Evolutionary conservation across 2,329 filamentous ascomycete species (phyloP).

Genomic region (Talaromyces sp.): DNA sequence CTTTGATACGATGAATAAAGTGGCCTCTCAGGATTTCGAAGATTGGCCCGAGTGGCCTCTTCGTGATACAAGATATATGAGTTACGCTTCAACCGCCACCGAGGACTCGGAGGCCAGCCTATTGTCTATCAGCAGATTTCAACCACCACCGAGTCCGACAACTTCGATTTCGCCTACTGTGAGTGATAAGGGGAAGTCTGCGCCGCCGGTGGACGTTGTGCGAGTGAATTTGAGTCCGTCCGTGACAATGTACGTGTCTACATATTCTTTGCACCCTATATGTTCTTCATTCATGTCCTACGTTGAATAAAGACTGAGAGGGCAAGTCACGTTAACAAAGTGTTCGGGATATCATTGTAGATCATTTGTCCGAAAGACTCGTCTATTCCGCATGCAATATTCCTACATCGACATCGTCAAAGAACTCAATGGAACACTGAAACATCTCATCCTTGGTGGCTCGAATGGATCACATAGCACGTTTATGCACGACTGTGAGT

Average conservation of each 20-base stretch:
- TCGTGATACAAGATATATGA: constrained; percentile 26
- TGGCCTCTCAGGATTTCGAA: constrained; percentile 21
- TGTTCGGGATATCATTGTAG: constrained; percentile 21
- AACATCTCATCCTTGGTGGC: constrained; percentile 38
- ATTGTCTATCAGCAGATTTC: constrained; percentile 26
- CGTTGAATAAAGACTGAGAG: background rate
- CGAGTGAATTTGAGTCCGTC: constrained; percentile 30
- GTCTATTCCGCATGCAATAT: constrained; percentile 41
- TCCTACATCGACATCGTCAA: constrained; percentile 40
- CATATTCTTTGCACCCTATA: background rate
- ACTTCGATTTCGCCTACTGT: constrained; percentile 23
- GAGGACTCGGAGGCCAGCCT: constrained; percentile 32
- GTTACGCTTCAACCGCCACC: constrained; percentile 24
- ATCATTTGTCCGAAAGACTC: constrained; percentile 38
- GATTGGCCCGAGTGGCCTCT: constrained; percentile 33
- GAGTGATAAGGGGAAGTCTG: constrained; percentile 22
- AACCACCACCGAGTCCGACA: constrained; percentile 28
- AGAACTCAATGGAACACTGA: constrained; percentile 34
- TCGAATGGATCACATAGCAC: constrained; percentile 34
- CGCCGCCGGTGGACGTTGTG: constrained; percentile 26
- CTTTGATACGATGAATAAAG: constrained; percentile 21
- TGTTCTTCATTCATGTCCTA: background rate
- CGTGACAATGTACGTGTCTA: constrained; percentile 32
- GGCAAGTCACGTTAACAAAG: background rate
- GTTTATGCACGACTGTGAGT: constrained; percentile 40